Conservation (phyloP, 1,139 yeast species). For the Magnusiomyces sp. region DNA sequence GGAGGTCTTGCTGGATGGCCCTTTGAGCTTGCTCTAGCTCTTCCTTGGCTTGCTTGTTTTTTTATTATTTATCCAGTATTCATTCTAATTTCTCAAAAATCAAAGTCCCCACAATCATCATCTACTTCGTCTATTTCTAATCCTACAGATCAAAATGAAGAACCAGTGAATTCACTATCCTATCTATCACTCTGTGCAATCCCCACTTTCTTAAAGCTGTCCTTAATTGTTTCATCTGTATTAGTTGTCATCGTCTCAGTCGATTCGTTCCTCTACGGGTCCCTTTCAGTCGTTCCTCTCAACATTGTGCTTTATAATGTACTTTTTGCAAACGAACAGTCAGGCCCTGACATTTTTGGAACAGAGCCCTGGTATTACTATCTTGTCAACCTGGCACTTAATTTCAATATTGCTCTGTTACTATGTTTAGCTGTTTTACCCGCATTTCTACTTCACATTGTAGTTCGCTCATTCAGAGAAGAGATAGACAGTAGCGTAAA, state of each 20-base stretch:
- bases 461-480: too few relatives aligned
- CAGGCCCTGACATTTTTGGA: slow-evolving; percentile 90
- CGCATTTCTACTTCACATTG: too few relatives aligned
- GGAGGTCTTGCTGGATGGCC: slow-evolving; percentile 94
- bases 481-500: too few relatives aligned
- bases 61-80: slow-evolving; percentile 4
- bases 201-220: slow-evolving; percentile 5
- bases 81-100: slow-evolving; percentile 2
- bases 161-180: not conserved
- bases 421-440: slow-evolving; percentile 21
- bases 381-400: slow-evolving; percentile 55
- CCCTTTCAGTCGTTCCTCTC: slow-evolving; percentile 59
- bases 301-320: slow-evolving; percentile 84
- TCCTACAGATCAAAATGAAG: not conserved
- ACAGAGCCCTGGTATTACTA: slow-evolving; percentile 78
- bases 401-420: slow-evolving; percentile 53
- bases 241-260: slow-evolving; percentile 35
- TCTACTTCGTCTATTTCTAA: not conserved
- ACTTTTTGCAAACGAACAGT: slow-evolving; percentile 49
- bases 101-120: not conserved
- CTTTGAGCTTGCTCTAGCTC: slow-evolving; percentile 57
- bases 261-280: slow-evolving; percentile 63
- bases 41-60: slow-evolving; percentile 6
- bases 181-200: slow-evolving; percentile 6
- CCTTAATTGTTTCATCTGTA: slow-evolving; percentile 10